phyloP scores from a whole-genome alignment of 2,329 filamentous ascomycete genomes.

The Colletotrichum filicis region DNA sequence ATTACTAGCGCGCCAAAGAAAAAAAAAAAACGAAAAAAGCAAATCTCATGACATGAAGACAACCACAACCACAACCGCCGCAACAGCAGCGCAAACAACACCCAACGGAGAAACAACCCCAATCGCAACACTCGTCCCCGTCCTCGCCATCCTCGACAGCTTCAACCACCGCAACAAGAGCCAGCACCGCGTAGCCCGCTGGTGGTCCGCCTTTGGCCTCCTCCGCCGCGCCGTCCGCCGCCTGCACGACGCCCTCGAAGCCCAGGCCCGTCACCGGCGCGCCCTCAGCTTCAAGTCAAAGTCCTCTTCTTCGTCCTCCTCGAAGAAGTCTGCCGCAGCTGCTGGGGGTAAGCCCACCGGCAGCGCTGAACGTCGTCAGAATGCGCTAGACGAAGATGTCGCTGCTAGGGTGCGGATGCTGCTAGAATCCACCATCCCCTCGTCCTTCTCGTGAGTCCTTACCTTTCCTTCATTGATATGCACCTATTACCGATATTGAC shows the following conservation, averaged over 20 bases:
- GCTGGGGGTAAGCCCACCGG: not conserved
- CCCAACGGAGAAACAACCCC: not conserved
- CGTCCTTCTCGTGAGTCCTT: conserved; percentile 48
- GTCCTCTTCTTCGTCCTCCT: not conserved
- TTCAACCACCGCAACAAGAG: conserved; percentile 89
- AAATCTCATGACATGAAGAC: not conserved
- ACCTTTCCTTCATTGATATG: not conserved
- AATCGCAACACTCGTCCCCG: conserved; percentile 45
- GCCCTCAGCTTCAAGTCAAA: conserved; percentile 19
- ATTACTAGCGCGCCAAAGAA: too few relatives aligned
- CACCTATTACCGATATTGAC: not conserved
- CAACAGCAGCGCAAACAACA: too few relatives aligned
- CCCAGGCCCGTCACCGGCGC: conserved; percentile 19
- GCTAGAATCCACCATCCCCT: conserved; percentile 43
- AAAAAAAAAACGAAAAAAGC: not conserved
- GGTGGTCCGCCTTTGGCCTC: conserved; percentile 80
- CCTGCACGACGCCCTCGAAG: conserved; percentile 55
- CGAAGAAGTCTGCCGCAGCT: not conserved
- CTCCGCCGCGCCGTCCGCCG: conserved; percentile 74
- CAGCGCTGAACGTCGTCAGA: not conserved
- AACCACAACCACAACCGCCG: not conserved
- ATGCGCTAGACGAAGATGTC: conserved; percentile 11
- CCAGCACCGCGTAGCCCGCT: conserved; percentile 83
- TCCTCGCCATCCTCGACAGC: conserved; percentile 71
- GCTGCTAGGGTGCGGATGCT: conserved; percentile 40